Evolutionary conservation across 768 basidiomycete species (phyloP).

Genomic region (Amanita subjunquillea): DNA sequence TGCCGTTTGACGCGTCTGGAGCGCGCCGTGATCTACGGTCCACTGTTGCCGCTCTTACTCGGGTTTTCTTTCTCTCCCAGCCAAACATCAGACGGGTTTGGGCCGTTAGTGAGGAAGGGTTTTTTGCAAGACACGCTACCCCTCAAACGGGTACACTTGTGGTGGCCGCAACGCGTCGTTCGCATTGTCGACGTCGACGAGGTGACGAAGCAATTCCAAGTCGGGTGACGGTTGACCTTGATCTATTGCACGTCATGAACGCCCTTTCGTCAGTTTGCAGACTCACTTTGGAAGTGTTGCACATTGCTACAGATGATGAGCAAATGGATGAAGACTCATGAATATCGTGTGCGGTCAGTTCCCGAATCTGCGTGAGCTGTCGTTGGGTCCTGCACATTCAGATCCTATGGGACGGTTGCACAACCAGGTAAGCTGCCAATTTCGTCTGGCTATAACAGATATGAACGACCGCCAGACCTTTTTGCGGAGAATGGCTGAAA

Average conservation of each 20-base stretch:
- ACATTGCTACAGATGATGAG: background rate
- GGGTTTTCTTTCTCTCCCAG: constrained; percentile 1
- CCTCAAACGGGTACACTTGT: constrained; percentile 1
- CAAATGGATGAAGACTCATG: background rate
- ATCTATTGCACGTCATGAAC: background rate
- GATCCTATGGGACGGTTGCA: background rate
- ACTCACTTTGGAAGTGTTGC: background rate
- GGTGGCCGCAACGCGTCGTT: constrained; percentile 5
- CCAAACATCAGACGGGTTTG: background rate
- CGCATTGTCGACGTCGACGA: background rate
- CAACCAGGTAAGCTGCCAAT: background rate
- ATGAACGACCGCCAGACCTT: background rate
- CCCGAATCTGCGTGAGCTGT: constrained; percentile 1
- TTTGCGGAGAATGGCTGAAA: background rate
- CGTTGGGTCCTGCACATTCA: constrained; percentile 1
- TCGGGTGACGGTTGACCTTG: background rate
- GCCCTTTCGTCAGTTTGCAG: constrained; percentile 3
- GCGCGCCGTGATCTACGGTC: background rate
- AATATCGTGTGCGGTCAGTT: background rate
- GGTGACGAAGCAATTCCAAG: background rate
- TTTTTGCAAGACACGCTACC: background rate
- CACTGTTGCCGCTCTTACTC: constrained; percentile 1
- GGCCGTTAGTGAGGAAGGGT: background rate
- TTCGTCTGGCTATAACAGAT: background rate
- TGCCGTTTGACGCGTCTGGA: background rate